These are phyloP conservation scores for Sedum album DNA, from an alignment of 164 flowering plant genomes.

Conservation along the genomic window DNA sequence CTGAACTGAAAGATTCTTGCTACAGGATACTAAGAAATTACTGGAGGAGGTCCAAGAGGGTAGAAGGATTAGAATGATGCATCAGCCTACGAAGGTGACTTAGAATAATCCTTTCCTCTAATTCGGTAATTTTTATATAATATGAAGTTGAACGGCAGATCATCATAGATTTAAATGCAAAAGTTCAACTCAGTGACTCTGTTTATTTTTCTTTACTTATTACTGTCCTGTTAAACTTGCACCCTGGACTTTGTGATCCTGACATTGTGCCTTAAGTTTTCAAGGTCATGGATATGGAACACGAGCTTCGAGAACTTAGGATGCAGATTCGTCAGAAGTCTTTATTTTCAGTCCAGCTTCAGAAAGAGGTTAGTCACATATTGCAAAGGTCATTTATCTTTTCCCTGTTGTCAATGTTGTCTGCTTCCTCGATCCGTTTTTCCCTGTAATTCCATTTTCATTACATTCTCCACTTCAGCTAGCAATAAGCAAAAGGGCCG, in stretches of 20 bases:
- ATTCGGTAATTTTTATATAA: background rate
- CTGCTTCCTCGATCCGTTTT: background rate
- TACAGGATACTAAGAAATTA: conserved; percentile 62
- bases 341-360: conserved; percentile 63
- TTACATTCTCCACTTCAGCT: conserved; percentile 25
- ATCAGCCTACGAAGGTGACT: conserved; percentile 89
- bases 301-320: conserved; percentile 81
- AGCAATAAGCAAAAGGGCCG: conserved; percentile 39
- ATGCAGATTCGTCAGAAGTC: conserved; percentile 79
- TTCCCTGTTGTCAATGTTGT: too few relatives aligned
- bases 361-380: conserved; percentile 56
- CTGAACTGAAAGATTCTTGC: background rate
- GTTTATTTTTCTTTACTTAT: background rate
- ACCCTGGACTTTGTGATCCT: background rate
- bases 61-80: conserved; percentile 81
- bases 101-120: background rate
- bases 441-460: background rate
- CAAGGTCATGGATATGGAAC: conserved; percentile 95
- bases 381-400: too few relatives aligned
- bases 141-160: background rate
- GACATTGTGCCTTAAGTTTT: background rate
- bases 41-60: conserved; percentile 95
- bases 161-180: background rate
- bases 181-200: background rate
- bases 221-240: background rate